phyloP scores from a whole-genome alignment of 2,329 filamentous ascomycete species.

The Xylariaceae sp. region DNA sequence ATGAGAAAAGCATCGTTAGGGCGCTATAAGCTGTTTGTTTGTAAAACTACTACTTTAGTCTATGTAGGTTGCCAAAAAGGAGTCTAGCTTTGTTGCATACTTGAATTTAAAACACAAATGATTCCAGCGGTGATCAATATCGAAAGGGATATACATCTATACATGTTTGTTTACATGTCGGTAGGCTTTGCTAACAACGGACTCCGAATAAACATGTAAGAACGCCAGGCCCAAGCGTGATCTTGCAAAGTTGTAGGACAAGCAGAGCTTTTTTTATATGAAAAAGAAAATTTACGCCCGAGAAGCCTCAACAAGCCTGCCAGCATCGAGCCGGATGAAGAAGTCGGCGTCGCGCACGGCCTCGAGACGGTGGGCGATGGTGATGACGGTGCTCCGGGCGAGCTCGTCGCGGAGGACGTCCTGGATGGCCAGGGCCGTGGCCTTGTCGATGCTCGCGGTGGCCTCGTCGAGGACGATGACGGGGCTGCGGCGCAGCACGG shows the following conservation, averaged over 20 bases:
- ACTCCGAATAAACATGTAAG: too few relatives aligned
- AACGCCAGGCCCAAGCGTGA: too few relatives aligned
- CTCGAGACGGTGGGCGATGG: constrained; percentile 60
- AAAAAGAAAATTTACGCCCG: too few relatives aligned
- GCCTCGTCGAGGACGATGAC: constrained; percentile 61
- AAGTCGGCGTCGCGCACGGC: constrained; percentile 56
- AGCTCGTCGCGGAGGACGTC: constrained; percentile 52
- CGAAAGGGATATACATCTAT: too few relatives aligned
- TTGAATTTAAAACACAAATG: too few relatives aligned
- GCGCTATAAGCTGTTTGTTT: constrained; percentile 38
- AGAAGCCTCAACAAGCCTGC: constrained; percentile 41
- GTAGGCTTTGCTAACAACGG: too few relatives aligned
- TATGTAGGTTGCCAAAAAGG: constrained; percentile 1
- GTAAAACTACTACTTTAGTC: constrained; percentile 9
- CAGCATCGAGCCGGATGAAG: constrained; percentile 48
- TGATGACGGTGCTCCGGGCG: constrained; percentile 53
- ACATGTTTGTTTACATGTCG: too few relatives aligned
- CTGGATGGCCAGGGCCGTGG: constrained; percentile 54
- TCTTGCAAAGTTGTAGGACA: too few relatives aligned
- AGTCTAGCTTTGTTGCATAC: not conserved
- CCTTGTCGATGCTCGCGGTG: constrained; percentile 57
- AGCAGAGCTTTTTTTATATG: too few relatives aligned
- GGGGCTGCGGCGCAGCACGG: constrained; percentile 54
- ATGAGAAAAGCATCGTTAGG: constrained; percentile 65
- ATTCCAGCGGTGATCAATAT: too few relatives aligned